These are phyloP conservation scores for Eucalyptus albens DNA, from an alignment of 345 rosid genomes.

Conservation along the genomic window DNA sequence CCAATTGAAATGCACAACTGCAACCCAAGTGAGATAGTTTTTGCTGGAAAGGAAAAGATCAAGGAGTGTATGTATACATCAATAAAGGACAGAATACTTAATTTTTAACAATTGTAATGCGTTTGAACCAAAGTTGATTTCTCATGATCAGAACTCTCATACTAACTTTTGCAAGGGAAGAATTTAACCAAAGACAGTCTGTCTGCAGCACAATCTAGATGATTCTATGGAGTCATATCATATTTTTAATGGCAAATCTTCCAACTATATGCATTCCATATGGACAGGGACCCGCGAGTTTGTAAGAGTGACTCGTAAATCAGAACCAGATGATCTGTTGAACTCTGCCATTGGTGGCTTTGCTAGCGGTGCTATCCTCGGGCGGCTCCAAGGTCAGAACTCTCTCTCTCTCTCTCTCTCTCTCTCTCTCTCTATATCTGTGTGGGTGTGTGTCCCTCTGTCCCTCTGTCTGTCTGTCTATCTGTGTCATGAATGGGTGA, in stretches of 20 bases:
- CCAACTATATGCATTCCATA: neutral
- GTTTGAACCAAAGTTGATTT: neutral
- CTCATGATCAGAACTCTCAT: neutral
- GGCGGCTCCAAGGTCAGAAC: slow-evolving; percentile 65
- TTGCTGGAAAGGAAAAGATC: neutral
- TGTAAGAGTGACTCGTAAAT: slow-evolving; percentile 52
- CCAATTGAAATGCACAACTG: neutral
- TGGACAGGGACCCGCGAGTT: slow-evolving; percentile 67
- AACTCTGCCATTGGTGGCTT: slow-evolving; percentile 78
- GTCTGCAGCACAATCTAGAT: neutral
- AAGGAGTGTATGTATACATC: neutral
- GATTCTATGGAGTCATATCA: neutral
- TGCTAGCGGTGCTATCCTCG: slow-evolving; percentile 73
- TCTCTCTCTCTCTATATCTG: neutral
- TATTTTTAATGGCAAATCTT: neutral
- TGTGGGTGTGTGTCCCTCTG: too few species aligned
- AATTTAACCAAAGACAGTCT: neutral
- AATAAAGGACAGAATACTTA: neutral
- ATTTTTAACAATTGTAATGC: neutral
- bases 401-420: neutral
- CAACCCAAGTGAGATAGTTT: neutral
- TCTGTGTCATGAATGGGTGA: neutral
- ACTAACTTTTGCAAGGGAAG: neutral
- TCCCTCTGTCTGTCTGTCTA: neutral
- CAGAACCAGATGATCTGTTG: slow-evolving; percentile 54